Evolutionary conservation across 306 rosid species (phyloP), one percentile per base, ranked within the genome.

Genomic region (Rosa persica): DNA sequence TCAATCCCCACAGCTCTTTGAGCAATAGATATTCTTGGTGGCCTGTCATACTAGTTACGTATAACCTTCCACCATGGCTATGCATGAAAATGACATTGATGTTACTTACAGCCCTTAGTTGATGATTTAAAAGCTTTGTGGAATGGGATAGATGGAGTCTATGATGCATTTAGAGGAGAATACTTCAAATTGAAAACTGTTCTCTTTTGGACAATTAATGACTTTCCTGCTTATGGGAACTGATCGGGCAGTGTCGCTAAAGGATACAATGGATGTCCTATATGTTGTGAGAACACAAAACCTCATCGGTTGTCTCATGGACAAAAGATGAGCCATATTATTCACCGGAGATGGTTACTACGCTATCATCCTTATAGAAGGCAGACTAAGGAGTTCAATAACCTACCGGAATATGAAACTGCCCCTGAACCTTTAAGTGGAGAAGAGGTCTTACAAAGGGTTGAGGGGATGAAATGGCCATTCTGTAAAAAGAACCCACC

Each of bases 391-490:
- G 6, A 36, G 0, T 76, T 76, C 30, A 11, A 64, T 76, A 43
- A 25, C 0, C 1, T 3, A 3, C 1, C 20, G 6, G 54, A 67
- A n/a, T 0, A 12, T 2, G 11, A 16, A 2, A 8, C 0, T 19
- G 42, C 27, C 9, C 75, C 27, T 11, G 2, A 5, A 9, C 27
- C 54, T 4, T 22, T 67, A 25, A 66, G 5, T 17, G 65, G 74
- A n/a, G 38, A 34, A 0, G n/a, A 77, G 39, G 64, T 67, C 8
- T 15, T 30, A 0, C 3, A n/a, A 6, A 36, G 20, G 20, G 25
- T 30, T 1, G 25, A 30, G 20, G 39, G 8, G 0, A 2, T n/a
- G 7, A 3, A n/a, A 0, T 43, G 13, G 1, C 0, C 0, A 3
- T 65, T 8, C 9, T 39, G 10, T 0, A 65, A 65, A 57, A 8